Evolutionary conservation across 2,329 filamentous ascomycete genomes (phyloP).

Genomic region (Pseudopithomyces maydicus): DNA sequence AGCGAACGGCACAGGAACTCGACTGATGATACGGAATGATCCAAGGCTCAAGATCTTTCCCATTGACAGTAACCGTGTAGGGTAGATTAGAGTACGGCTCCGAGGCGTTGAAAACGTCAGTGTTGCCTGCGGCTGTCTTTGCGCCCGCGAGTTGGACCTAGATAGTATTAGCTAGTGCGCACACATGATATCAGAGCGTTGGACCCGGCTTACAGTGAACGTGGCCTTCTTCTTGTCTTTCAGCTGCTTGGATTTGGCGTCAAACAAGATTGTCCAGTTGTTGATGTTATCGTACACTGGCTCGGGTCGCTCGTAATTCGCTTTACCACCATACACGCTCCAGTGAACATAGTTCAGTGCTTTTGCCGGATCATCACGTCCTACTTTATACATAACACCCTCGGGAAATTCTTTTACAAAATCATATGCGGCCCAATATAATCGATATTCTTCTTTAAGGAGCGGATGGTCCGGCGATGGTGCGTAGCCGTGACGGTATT

Average conservation of each 20-base stretch:
- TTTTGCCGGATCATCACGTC: conserved; percentile 52
- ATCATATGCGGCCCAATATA: conserved; percentile 67
- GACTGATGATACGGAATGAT: conserved; percentile 57
- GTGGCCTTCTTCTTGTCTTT: conserved; percentile 53
- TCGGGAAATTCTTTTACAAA: conserved; percentile 64
- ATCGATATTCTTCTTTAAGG: conserved; percentile 62
- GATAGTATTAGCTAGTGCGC: conserved; percentile 50
- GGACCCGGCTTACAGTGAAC: conserved; percentile 62
- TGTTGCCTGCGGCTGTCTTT: conserved; percentile 67
- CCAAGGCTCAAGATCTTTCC: conserved; percentile 56
- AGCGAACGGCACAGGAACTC: conserved; percentile 61
- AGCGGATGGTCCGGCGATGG: conserved; percentile 54
- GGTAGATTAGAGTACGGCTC: conserved; percentile 61
- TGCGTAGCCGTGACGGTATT: conserved; percentile 63
- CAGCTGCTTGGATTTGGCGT: conserved; percentile 42
- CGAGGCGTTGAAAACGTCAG: conserved; percentile 60
- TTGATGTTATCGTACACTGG: conserved; percentile 44
- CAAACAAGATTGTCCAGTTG: conserved; percentile 31
- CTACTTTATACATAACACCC: conserved; percentile 63
- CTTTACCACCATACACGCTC: conserved; percentile 65
- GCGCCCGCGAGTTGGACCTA: conserved; percentile 67
- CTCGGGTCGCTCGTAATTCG: conserved; percentile 53
- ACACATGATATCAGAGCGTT: conserved; percentile 48
- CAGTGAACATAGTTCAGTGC: conserved; percentile 71
- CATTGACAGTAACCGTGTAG: conserved; percentile 57